These are phyloP conservation scores for Phytopythium boreale DNA, from an alignment of 352 stramenopile species.

Conservation along the genomic window DNA sequence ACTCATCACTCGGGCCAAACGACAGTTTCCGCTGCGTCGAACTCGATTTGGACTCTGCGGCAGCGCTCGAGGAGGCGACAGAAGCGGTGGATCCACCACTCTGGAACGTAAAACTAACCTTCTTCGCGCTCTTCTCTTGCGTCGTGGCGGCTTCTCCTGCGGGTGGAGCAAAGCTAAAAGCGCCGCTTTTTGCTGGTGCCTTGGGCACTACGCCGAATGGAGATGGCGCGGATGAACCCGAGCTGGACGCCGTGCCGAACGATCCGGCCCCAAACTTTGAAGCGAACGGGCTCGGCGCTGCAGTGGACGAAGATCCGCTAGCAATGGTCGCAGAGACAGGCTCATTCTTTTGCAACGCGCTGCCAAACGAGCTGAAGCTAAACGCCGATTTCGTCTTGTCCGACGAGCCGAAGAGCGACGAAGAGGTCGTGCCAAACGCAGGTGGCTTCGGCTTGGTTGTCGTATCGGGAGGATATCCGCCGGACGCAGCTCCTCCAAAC, in stretches of 20 bases:
- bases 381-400: conserved; percentile 21
- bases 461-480: conserved; percentile 20
- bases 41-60: background rate
- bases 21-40: conserved; percentile 28
- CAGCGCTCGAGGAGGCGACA: background rate
- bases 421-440: conserved; percentile 3
- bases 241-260: background rate
- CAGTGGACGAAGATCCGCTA: background rate
- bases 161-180: conserved; percentile 21
- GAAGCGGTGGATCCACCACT: background rate
- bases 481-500: conserved; percentile 16
- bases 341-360: conserved; percentile 2
- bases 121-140: conserved; percentile 5
- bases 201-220: conserved; percentile 27
- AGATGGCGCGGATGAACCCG: conserved; percentile 11
- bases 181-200: conserved; percentile 9
- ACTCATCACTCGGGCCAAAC: conserved; percentile 13
- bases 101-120: background rate
- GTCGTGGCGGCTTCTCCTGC: conserved; percentile 11
- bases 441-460: conserved; percentile 10
- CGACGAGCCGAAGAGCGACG: conserved; percentile 2
- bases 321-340: background rate
- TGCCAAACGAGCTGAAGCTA: conserved; percentile 25
- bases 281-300: background rate
- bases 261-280: background rate